Evolutionary conservation across 2,329 filamentous ascomycete genomes (phyloP).

Genomic region (Claviceps humidiphila): DNA sequence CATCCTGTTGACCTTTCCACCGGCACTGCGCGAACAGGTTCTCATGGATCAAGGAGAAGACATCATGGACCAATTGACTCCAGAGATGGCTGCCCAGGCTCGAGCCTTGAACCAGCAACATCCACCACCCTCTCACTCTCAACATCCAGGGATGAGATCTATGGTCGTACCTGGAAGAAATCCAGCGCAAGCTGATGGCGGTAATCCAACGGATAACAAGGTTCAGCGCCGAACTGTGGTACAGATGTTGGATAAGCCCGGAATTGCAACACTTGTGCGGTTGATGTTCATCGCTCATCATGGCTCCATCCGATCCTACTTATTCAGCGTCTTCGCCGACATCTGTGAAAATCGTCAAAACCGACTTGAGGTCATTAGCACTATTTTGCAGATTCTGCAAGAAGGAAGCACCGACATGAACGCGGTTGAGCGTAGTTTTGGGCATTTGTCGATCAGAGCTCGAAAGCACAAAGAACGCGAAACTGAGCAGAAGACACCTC

Average conservation of each 20-base stretch:
- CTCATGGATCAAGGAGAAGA: slow-evolving; percentile 87
- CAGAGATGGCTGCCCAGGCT: slow-evolving; percentile 76
- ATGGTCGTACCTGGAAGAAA: slow-evolving; percentile 14
- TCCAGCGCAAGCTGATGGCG: slow-evolving; percentile 10
- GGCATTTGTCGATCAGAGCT: slow-evolving; percentile 80
- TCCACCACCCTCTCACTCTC: slow-evolving; percentile 12
- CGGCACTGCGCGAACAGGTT: slow-evolving; percentile 70
- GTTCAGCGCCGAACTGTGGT: slow-evolving; percentile 67
- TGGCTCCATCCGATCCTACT: slow-evolving; percentile 67
- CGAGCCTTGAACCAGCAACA: slow-evolving; percentile 48
- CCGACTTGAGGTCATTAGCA: slow-evolving; percentile 83
- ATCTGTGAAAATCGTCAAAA: slow-evolving; percentile 96
- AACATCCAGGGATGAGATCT: slow-evolving; percentile 17
- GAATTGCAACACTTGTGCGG: slow-evolving; percentile 89
- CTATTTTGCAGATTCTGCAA: slow-evolving; percentile 83
- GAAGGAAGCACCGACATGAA: slow-evolving; percentile 89
- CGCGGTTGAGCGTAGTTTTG: slow-evolving; percentile 90
- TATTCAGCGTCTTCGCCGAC: slow-evolving; percentile 80
- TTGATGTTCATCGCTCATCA: slow-evolving; percentile 96
- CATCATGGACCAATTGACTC: slow-evolving; percentile 68
- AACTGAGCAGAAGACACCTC: slow-evolving; percentile 59
- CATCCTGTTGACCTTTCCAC: slow-evolving; percentile 82
- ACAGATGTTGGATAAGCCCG: slow-evolving; percentile 93
- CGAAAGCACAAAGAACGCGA: slow-evolving; percentile 61
- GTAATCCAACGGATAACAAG: slow-evolving; percentile 44